Percentiles rank a stretch among this genome's conserved stretches.
Conservation (phyloP, 176 grass and related monocot genomes). For the Dendrocalamus sinicus region DNA sequence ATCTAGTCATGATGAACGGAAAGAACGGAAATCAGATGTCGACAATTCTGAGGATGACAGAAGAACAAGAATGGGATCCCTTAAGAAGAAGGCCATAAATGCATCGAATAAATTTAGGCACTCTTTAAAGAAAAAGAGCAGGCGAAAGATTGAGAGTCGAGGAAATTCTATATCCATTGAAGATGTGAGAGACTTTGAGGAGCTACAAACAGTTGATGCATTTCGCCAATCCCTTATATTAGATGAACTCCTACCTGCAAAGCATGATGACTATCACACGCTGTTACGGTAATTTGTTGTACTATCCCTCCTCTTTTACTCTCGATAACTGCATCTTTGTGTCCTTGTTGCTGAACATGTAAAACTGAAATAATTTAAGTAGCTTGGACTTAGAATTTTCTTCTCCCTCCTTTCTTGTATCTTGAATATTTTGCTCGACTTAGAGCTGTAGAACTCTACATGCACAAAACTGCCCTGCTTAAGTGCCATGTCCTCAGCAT, state of each 20-base stretch:
- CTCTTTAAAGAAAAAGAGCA: constrained; percentile 62
- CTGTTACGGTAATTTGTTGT: constrained; percentile 50
- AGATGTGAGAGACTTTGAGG: constrained; percentile 63
- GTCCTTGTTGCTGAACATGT: neutral
- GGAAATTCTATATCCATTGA: constrained; percentile 60
- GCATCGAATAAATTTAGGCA: constrained; percentile 58
- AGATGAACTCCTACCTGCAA: constrained; percentile 56
- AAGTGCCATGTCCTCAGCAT: neutral
- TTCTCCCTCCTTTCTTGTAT: neutral
- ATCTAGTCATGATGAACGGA: constrained; percentile 59
- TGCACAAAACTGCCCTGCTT: neutral
- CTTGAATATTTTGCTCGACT: neutral
- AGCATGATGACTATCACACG: constrained; percentile 73
- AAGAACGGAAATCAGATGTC: constrained; percentile 59
- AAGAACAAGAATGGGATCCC: constrained; percentile 56
- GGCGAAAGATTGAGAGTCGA: constrained; percentile 46
- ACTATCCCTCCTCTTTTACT: neutral
- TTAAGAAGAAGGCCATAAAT: constrained; percentile 67
- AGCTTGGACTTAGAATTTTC: neutral
- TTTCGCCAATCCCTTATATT: constrained; percentile 60
- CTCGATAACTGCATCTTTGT: neutral
- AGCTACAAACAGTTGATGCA: constrained; percentile 61
- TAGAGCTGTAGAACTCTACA: neutral
- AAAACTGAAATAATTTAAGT: neutral
- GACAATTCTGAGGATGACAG: constrained; percentile 65